Conservation (phyloP, 768 basidiomycete species). For the Mycena vitilis region DNA sequence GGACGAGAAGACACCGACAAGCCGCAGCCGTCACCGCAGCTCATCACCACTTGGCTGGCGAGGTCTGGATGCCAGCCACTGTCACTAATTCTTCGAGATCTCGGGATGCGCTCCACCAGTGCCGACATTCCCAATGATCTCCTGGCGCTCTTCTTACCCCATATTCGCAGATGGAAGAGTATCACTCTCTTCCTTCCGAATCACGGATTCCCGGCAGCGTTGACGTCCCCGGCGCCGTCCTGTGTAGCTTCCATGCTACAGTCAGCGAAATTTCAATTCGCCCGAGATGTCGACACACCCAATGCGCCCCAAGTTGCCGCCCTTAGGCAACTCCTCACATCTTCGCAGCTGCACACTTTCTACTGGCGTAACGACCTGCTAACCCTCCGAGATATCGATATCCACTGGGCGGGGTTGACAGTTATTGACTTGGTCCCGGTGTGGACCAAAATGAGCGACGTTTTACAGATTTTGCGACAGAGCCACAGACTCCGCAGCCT, state of each 20-base stretch:
- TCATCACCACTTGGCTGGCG: slow-evolving; percentile 22
- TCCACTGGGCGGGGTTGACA: slow-evolving; percentile 19
- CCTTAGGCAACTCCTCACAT: slow-evolving; percentile 21
- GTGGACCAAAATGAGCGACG: slow-evolving; percentile 23
- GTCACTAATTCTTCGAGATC: slow-evolving; percentile 20
- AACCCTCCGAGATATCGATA: slow-evolving; percentile 8
- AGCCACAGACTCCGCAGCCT: slow-evolving; percentile 28
- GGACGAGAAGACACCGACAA: slow-evolving; percentile 1
- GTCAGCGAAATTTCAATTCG: slow-evolving; percentile 24
- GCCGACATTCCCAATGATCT: slow-evolving; percentile 5
- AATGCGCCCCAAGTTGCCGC: slow-evolving; percentile 9
- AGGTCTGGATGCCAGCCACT: slow-evolving; percentile 27
- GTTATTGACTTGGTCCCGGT: slow-evolving; percentile 26
- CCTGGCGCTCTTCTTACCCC: slow-evolving; percentile 19
- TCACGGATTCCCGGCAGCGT: slow-evolving; percentile 11
- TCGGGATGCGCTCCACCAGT: neutral
- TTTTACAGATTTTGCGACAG: slow-evolving; percentile 16
- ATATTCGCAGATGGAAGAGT: slow-evolving; percentile 24
- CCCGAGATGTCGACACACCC: neutral
- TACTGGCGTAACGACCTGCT: slow-evolving; percentile 19
- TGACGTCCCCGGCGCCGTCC: slow-evolving; percentile 2
- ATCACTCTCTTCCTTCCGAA: slow-evolving; percentile 27
- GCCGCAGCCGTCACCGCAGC: slow-evolving; percentile 1
- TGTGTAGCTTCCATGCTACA: slow-evolving; percentile 17
- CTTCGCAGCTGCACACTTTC: slow-evolving; percentile 20